phyloP scores from a whole-genome alignment of 2,329 filamentous ascomycete species.

The Fusarium sp. region DNA sequence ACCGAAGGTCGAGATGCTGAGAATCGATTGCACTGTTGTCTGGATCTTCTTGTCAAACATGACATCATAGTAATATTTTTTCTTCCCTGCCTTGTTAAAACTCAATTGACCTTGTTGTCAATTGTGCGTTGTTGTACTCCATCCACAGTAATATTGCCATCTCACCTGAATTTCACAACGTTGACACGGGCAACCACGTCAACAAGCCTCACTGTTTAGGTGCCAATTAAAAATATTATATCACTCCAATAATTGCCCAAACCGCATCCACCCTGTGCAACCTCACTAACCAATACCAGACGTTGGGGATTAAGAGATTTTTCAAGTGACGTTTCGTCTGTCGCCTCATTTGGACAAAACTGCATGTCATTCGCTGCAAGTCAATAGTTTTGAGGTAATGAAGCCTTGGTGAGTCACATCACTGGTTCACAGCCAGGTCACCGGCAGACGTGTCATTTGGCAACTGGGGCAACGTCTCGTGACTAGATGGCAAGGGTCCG shows the following conservation, averaged over 20 bases:
- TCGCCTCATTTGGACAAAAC: background rate
- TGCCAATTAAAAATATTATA: background rate
- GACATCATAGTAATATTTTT: background rate
- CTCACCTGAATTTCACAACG: background rate
- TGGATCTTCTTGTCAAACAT: background rate
- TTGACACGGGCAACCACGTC: background rate
- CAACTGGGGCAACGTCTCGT: background rate
- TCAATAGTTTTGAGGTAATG: background rate
- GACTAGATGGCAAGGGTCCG: background rate
- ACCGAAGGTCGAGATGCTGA: background rate
- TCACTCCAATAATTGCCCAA: background rate
- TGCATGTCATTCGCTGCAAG: background rate
- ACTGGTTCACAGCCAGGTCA: background rate
- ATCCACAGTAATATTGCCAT: background rate
- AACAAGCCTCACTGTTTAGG: background rate
- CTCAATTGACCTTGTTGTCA: background rate
- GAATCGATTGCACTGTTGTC: no score
- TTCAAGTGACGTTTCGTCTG: background rate
- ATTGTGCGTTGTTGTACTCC: background rate
- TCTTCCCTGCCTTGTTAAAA: background rate
- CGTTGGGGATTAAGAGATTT: background rate
- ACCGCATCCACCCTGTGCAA: background rate
- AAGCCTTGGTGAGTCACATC: background rate
- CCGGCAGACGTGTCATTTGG: background rate
- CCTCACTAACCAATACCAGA: background rate